These are phyloP conservation scores for Xanthoceras sorbifolium DNA, from an alignment of 345 rosid species.

Conservation along the genomic window DNA sequence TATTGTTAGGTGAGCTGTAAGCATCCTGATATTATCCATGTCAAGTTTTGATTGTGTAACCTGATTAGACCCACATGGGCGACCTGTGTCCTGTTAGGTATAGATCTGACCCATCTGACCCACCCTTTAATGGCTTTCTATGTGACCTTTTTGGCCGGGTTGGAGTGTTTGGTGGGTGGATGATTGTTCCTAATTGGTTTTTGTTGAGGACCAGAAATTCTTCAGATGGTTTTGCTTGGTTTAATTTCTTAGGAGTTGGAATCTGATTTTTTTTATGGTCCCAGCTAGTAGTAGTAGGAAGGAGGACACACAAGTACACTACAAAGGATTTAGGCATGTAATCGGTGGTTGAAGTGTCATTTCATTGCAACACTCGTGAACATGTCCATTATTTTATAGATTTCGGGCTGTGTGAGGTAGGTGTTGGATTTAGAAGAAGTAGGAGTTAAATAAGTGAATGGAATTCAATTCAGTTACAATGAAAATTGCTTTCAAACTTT, in stretches of 20 bases:
- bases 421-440: not conserved
- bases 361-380: not conserved
- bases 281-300: not conserved
- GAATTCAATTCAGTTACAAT: not conserved
- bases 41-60: not conserved
- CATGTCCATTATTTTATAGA: not conserved
- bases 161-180: not conserved
- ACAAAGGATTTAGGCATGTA: not conserved
- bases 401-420: not conserved
- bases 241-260: not conserved
- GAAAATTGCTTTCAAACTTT: not conserved
- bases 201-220: not conserved
- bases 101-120: constrained; percentile 6
- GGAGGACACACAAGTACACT: not conserved
- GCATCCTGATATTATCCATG: not conserved
- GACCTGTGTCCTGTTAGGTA: constrained; percentile 1
- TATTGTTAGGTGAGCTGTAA: constrained; percentile 7
- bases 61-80: constrained; percentile 21
- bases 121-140: constrained; percentile 4
- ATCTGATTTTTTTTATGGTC: not conserved
- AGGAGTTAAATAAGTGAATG: not conserved
- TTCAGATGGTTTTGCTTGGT: not conserved
- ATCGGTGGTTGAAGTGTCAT: not conserved
- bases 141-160: constrained; percentile 5
- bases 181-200: not conserved